These are phyloP conservation scores for Xylariaceae sp. DNA, from an alignment of 2,329 filamentous ascomycete genomes.

Conservation along the genomic window DNA sequence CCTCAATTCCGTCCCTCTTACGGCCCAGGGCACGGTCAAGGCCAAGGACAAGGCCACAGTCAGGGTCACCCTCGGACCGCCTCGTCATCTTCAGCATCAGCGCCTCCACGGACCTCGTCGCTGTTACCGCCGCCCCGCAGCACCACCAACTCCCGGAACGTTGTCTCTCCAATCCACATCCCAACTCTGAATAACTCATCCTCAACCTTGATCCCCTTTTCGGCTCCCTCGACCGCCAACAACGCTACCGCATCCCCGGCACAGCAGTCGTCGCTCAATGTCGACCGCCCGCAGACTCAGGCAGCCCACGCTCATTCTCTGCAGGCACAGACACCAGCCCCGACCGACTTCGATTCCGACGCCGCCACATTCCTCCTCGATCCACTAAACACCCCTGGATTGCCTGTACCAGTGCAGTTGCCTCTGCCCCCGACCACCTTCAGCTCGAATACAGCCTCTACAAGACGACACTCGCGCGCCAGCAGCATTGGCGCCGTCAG, in stretches of 20 bases:
- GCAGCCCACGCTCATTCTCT: slow-evolving; percentile 10
- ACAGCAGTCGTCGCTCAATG: slow-evolving; percentile 4
- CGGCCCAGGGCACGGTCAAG: too few species aligned
- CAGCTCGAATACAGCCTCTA: not conserved
- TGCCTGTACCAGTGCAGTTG: slow-evolving; percentile 3
- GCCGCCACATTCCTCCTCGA: slow-evolving; percentile 13
- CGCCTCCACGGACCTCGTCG: slow-evolving; percentile 15
- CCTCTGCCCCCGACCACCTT: not conserved
- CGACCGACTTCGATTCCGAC: not conserved
- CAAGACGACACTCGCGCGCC: slow-evolving; percentile 17
- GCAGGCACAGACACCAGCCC: not conserved
- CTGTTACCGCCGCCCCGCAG: slow-evolving; percentile 14
- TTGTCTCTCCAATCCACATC: not conserved
- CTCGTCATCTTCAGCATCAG: slow-evolving; percentile 4
- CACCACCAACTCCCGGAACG: slow-evolving; percentile 10
- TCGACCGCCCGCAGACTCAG: slow-evolving; percentile 8
- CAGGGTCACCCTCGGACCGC: too few species aligned
- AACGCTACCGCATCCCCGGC: not conserved
- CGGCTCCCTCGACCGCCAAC: not conserved
- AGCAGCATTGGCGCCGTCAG: slow-evolving; percentile 25
- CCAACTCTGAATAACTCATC: slow-evolving; percentile 5
- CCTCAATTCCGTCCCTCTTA: too few species aligned
- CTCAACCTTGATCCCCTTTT: slow-evolving; percentile 1
- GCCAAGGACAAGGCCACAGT: too few species aligned
- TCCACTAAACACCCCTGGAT: slow-evolving; percentile 7